Conservation (phyloP, 2,329 filamentous ascomycete species). For the Fusarium torreyae region DNA sequence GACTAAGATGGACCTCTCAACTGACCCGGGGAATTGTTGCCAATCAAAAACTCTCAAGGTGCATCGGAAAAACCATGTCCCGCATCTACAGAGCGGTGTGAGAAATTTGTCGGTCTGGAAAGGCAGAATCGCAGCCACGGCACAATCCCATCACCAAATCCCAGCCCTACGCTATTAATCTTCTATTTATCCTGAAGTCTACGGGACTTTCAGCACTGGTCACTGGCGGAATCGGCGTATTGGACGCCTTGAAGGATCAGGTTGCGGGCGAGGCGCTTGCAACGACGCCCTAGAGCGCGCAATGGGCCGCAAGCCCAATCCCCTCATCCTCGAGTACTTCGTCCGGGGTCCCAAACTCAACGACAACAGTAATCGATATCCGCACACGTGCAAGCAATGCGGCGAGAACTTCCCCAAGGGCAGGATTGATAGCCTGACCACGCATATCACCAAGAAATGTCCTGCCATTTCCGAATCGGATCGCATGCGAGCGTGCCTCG, state of each 20-base stretch:
- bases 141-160: constrained; percentile 49
- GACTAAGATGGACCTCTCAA: neutral
- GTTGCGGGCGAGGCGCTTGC: constrained; percentile 50
- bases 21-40: constrained; percentile 27
- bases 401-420: constrained; percentile 93
- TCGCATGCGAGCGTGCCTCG: constrained; percentile 80
- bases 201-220: constrained; percentile 31
- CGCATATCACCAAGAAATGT: constrained; percentile 89
- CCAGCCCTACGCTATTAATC: constrained; percentile 36
- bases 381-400: constrained; percentile 90
- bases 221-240: constrained; percentile 38
- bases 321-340: constrained; percentile 90
- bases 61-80: constrained; percentile 46
- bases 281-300: constrained; percentile 49
- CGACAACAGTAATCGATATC: constrained; percentile 92
- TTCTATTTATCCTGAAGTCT: constrained; percentile 18
- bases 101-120: constrained; percentile 60
- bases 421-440: constrained; percentile 84
- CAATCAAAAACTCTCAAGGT: constrained; percentile 3
- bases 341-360: constrained; percentile 87
- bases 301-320: constrained; percentile 89
- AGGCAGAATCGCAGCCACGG: constrained; percentile 56
- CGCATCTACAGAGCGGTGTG: constrained; percentile 55
- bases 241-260: constrained; percentile 39
- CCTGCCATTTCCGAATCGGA: constrained; percentile 82